Percentiles rank a stretch among this genome's conserved stretches.
phyloP scores from a whole-genome alignment of 495 filamentous ascomycete species.

The Eremomyces bilateralis region DNA sequence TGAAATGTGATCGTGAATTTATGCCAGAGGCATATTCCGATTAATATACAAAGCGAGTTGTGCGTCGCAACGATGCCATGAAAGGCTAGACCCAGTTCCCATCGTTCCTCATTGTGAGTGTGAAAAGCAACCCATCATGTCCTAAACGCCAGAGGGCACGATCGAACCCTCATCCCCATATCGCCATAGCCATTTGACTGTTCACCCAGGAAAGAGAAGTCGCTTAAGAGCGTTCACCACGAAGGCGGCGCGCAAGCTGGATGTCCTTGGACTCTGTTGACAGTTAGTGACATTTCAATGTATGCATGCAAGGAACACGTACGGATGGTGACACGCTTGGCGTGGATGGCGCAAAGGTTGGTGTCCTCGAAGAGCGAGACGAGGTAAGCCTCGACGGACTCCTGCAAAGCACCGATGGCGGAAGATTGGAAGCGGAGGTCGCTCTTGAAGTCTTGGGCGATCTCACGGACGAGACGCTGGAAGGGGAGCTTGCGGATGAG shows the following conservation, averaged over 20 bases:
- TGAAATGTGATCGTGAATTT: too few species aligned
- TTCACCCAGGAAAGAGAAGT: neutral
- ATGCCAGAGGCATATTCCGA: too few species aligned
- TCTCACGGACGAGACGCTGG: slow-evolving; percentile 99
- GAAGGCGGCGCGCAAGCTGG: slow-evolving; percentile 89
- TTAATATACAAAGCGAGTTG: too few species aligned
- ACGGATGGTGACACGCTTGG: slow-evolving; percentile 61
- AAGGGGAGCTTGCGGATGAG: slow-evolving; percentile 99
- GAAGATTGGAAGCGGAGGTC: slow-evolving; percentile 99
- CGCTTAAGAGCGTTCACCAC: slow-evolving; percentile 69
- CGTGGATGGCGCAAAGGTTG: slow-evolving; percentile 99
- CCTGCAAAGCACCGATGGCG: slow-evolving; percentile 98
- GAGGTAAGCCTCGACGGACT: slow-evolving; percentile 99
- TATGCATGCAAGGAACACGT: slow-evolving; percentile 2
- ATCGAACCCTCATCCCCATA: too few species aligned
- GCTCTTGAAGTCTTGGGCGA: slow-evolving; percentile 99
- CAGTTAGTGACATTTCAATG: slow-evolving; percentile 16
- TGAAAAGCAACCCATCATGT: too few species aligned
- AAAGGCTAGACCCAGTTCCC: too few species aligned
- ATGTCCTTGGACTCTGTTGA: slow-evolving; percentile 56
- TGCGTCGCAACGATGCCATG: too few species aligned
- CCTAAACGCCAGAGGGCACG: too few species aligned
- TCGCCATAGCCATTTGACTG: neutral
- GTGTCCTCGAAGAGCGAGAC: slow-evolving; percentile 99
- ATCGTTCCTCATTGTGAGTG: too few species aligned